A percentile compares a stretch with the other conserved stretches of the same genome.
phyloP scores from a whole-genome alignment of 768 basidiomycete species.

The Amyloporia xantha region DNA sequence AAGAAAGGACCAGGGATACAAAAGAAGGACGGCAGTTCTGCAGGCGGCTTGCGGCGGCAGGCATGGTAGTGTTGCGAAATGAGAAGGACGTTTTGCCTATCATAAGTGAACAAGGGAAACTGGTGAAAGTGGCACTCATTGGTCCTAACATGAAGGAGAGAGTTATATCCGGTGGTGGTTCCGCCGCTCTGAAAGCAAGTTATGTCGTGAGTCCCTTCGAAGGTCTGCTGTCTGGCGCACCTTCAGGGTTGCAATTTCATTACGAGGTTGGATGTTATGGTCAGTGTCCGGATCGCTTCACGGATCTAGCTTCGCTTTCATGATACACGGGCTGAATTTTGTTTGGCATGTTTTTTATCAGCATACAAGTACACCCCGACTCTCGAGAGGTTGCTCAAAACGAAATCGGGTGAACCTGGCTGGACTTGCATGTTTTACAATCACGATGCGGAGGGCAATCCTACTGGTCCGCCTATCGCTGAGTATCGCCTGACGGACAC shows the following conservation, averaged over 20 bases:
- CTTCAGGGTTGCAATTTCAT: slow-evolving; percentile 41
- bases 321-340: no score
- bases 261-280: slow-evolving; percentile 64
- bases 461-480: slow-evolving; percentile 35
- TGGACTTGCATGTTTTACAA: slow-evolving; percentile 63
- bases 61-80: slow-evolving; percentile 67
- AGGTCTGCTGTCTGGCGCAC: slow-evolving; percentile 46
- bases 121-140: slow-evolving; percentile 53
- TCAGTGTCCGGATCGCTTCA: slow-evolving; percentile 21
- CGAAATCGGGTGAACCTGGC: slow-evolving; percentile 45
- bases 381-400: slow-evolving; percentile 52
- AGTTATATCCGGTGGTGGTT: slow-evolving; percentile 72
- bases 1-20: slow-evolving; percentile 49
- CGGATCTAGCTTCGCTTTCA: background rate
- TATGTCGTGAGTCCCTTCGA: slow-evolving; percentile 62
- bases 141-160: slow-evolving; percentile 63
- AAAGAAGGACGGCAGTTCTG: slow-evolving; percentile 46
- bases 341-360: slow-evolving; percentile 15
- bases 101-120: slow-evolving; percentile 19
- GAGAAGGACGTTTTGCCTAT: slow-evolving; percentile 48
- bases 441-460: slow-evolving; percentile 43
- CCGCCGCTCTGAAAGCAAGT: slow-evolving; percentile 57
- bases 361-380: slow-evolving; percentile 67
- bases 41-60: slow-evolving; percentile 50
- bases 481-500: slow-evolving; percentile 50